Base-by-base conservation (phyloP, 1,284 basidiomycete species). In the Puccinia polysora region DNA sequence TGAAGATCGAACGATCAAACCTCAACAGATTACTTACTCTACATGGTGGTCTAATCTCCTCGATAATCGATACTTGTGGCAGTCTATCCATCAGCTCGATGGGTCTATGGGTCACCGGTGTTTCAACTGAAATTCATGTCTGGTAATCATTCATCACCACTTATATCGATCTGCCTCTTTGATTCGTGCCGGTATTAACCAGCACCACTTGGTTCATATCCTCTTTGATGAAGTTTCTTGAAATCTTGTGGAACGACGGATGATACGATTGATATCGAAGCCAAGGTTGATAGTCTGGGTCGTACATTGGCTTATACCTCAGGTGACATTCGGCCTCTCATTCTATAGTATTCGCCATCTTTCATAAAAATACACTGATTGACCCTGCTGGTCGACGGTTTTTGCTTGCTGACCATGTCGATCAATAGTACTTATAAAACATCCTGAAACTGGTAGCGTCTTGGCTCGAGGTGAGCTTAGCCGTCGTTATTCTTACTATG, bases 21-120 rank as follows among this genome's bases (percentile, higher is more conserved):
- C 10, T 52, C 12, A 65, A 65, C 20, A 20, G 62, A 32, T 45
- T 65, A 47, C 12, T 12, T 18, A 45, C 84, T 76, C 86, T 89
- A 8, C 91, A 94, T 77, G 91, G 91, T 12, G 91, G 91, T 6
- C 83, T 93, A 47, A 87, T 93, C 76, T 81, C 89, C 77, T 90
- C 89, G 1, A 81, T 95, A 20, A 90, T 90, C 8, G 91, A 94
- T 79, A 91, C 90, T 7, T 81, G 90, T 55, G 91, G 91, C 5
- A 90, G 88, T 0, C 84, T 94, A 12, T 89, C 89, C 6, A 84
- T 94, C 25, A 88, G 89, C 0, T 86, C 87, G 14, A 87, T 87
- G 75, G 91, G 91, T 3, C 85, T 91, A 28, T 88, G 82, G 79
- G 89, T 90, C 86, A 93, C 91, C 0, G 82, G 91, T 18, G 90